These are phyloP conservation scores for Podila horticola DNA, from an alignment of 192 early-diverging fungal genomes.

Conservation along the genomic window DNA sequence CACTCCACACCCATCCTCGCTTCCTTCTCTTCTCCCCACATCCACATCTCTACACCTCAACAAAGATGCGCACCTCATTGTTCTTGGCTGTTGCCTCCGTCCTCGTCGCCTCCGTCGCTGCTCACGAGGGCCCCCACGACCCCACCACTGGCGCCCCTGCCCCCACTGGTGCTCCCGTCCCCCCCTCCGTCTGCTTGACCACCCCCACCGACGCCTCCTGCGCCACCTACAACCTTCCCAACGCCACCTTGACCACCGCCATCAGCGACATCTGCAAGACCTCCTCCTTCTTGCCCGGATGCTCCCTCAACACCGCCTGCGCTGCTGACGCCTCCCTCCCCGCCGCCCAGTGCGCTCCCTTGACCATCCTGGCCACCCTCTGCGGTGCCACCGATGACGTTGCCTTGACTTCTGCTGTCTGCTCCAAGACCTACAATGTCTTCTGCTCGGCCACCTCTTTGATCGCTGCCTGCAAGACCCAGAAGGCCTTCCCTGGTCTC, in stretches of 20 bases:
- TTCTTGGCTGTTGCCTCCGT: slow-evolving; percentile 29
- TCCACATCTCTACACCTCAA: neutral
- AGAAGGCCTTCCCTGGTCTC: slow-evolving; percentile 35
- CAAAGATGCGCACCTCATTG: slow-evolving; percentile 34
- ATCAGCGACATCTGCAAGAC: slow-evolving; percentile 39
- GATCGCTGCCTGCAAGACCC: slow-evolving; percentile 45
- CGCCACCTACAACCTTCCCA: slow-evolving; percentile 27
- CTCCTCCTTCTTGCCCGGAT: slow-evolving; percentile 44
- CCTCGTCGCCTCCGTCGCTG: slow-evolving; percentile 24
- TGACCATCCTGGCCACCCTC: slow-evolving; percentile 39
- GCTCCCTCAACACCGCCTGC: slow-evolving; percentile 48
- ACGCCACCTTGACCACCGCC: slow-evolving; percentile 22
- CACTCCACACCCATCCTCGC: neutral
- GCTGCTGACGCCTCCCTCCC: slow-evolving; percentile 20
- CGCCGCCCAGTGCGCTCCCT: slow-evolving; percentile 30
- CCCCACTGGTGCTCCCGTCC: neutral
- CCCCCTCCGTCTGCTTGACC: slow-evolving; percentile 39
- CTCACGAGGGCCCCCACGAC: slow-evolving; percentile 34
- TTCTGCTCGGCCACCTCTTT: slow-evolving; percentile 29
- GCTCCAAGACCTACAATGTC: slow-evolving; percentile 32
- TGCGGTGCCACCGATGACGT: slow-evolving; percentile 37
- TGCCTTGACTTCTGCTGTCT: slow-evolving; percentile 19
- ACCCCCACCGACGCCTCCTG: slow-evolving; percentile 38
- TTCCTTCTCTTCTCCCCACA: neutral
- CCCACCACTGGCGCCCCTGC: slow-evolving; percentile 5